These are phyloP conservation scores for Mycosphaerella sp. DNA, from an alignment of 2,329 filamentous ascomycete genomes.

Conservation along the genomic window DNA sequence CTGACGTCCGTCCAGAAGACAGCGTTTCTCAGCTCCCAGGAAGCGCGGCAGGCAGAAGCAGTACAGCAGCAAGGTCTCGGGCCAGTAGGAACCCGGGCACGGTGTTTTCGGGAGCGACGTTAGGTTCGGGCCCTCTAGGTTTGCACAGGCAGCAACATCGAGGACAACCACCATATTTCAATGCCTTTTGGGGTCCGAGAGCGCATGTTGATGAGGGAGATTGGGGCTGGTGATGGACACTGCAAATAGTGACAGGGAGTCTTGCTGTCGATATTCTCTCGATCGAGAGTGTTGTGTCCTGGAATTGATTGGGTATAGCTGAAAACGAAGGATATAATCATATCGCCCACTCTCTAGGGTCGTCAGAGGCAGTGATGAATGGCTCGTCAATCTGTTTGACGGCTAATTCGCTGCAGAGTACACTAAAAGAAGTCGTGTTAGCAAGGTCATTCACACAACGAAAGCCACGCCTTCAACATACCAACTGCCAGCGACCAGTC, in stretches of 20 bases:
- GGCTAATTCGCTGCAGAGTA: constrained; percentile 88
- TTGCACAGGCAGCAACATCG: neutral
- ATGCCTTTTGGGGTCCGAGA: neutral
- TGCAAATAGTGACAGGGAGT: too few relatives aligned
- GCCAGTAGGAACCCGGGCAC: neutral
- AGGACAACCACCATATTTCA: neutral
- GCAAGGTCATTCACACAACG: constrained; percentile 33
- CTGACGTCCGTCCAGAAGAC: neutral
- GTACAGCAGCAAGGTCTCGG: neutral
- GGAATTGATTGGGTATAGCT: too few relatives aligned
- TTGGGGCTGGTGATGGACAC: too few relatives aligned
- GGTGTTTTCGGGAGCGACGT: neutral
- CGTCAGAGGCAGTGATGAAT: constrained; percentile 69
- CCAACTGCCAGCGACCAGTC: constrained; percentile 77
- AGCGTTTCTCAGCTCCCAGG: neutral
- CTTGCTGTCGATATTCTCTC: too few relatives aligned
- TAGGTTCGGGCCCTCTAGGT: neutral
- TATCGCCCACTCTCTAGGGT: constrained; percentile 69
- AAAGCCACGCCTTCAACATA: constrained; percentile 28
- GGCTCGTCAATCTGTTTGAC: constrained; percentile 93
- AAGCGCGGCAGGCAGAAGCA: neutral
- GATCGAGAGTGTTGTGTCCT: too few relatives aligned
- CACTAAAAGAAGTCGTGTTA: constrained; percentile 42
- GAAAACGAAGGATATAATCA: too few relatives aligned
- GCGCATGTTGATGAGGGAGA: too few relatives aligned